These are phyloP conservation scores for Chlorencoelia australis DNA, from an alignment of 2,329 filamentous ascomycete genomes.

Conservation along the genomic window DNA sequence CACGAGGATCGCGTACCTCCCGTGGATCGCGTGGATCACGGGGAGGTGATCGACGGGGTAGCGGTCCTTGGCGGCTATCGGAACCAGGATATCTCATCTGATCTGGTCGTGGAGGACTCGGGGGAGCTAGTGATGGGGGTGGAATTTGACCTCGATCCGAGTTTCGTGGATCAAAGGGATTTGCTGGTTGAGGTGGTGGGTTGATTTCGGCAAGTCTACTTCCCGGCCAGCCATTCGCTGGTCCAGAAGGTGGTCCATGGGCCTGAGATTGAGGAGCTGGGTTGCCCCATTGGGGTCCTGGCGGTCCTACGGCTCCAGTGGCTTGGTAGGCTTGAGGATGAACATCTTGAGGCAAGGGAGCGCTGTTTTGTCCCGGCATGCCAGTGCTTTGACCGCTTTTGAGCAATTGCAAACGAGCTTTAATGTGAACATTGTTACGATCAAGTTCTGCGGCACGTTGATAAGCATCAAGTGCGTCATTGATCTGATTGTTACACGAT, in stretches of 20 bases:
- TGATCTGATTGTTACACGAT: conserved; percentile 97
- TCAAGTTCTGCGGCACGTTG: conserved; percentile 90
- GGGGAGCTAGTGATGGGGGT: conserved; percentile 49
- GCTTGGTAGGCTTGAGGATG: conserved; percentile 90
- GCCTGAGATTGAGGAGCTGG: conserved; percentile 58
- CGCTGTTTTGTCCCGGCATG: conserved; percentile 58
- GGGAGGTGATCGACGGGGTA: conserved; percentile 45
- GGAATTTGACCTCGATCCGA: conserved; percentile 57
- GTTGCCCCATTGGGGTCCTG: conserved; percentile 81
- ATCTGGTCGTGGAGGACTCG: conserved; percentile 66
- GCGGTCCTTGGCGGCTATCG: conserved; percentile 42
- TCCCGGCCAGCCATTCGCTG: conserved; percentile 43
- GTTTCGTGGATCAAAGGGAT: conserved; percentile 75
- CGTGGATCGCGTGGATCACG: conserved; percentile 1
- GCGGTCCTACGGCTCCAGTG: conserved; percentile 70
- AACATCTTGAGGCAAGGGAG: conserved; percentile 89
- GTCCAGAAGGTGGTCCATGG: conserved; percentile 30
- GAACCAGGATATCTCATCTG: conserved; percentile 62
- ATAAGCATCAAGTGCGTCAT: conserved; percentile 91
- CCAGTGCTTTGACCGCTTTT: conserved; percentile 70
- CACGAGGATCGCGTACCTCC: conserved; percentile 2
- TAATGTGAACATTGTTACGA: conserved; percentile 88
- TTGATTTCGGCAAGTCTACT: conserved; percentile 71
- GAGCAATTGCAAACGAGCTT: conserved; percentile 81
- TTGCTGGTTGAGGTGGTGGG: conserved; percentile 62